Conservation (phyloP, 2,329 filamentous ascomycete species). For the Cladophialophora carrionii region DNA sequence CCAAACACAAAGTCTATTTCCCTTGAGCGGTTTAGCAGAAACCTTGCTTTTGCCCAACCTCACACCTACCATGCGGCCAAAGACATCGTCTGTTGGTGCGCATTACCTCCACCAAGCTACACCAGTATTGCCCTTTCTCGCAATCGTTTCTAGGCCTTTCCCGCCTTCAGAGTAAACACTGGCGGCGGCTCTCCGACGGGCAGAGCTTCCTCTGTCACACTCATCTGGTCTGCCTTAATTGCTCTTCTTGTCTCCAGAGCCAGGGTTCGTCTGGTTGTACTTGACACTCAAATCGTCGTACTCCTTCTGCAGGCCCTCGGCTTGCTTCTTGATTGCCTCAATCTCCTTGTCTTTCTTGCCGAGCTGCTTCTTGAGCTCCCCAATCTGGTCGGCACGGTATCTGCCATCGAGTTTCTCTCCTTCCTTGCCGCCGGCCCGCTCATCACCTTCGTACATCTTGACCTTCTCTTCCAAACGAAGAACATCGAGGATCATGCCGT, state of each 20-base stretch:
- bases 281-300: conserved; percentile 86
- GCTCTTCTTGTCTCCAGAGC: conserved; percentile 58
- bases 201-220: not conserved
- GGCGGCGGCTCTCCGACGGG: not conserved
- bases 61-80: conserved; percentile 2
- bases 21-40: conserved; percentile 12
- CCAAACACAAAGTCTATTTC: conserved; percentile 13
- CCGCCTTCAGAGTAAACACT: not conserved
- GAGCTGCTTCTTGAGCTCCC: conserved; percentile 73
- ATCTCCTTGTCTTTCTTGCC: conserved; percentile 79
- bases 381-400: conserved; percentile 72
- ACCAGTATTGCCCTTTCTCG: not conserved
- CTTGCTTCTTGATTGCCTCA: conserved; percentile 89
- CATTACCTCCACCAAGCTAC: not conserved
- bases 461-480: conserved; percentile 91
- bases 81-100: not conserved
- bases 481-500: conserved; percentile 92
- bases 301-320: conserved; percentile 77
- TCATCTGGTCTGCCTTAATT: conserved; percentile 46
- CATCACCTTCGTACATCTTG: conserved; percentile 75
- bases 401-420: conserved; percentile 72
- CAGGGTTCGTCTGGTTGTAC: conserved; percentile 60
- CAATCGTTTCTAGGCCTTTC: not conserved
- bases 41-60: not conserved
- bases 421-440: conserved; percentile 65